A percentile compares a stretch with the other conserved stretches of the same genome.
phyloP scores from a whole-genome alignment of 148 eudicot species.

The Tetragonia tetragonoides region DNA sequence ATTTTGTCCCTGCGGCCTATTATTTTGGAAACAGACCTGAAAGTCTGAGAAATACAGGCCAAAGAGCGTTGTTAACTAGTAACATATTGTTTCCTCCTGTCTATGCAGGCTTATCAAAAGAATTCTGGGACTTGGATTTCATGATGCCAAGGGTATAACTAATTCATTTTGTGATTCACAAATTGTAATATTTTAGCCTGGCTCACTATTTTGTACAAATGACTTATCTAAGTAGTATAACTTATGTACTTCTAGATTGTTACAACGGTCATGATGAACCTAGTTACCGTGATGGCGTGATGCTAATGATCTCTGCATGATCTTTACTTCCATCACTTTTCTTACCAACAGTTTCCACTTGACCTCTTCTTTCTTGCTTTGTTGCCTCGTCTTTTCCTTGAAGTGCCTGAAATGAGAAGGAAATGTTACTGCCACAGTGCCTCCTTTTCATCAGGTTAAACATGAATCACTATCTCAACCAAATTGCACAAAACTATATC shows the following conservation, averaged over 20 bases:
- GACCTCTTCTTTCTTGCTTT: constrained; percentile 66
- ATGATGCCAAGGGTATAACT: not conserved
- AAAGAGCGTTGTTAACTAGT: too few species aligned
- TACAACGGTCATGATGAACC: constrained; percentile 6
- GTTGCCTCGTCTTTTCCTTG: constrained; percentile 57
- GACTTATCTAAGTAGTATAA: too few species aligned
- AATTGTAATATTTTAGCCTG: not conserved
- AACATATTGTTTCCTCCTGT: not conserved
- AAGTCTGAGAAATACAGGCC: not conserved
- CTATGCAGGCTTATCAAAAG: not conserved
- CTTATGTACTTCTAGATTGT: not conserved
- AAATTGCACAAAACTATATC: not conserved
- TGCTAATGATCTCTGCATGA: constrained; percentile 27
- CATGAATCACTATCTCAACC: not conserved
- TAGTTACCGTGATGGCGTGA: constrained; percentile 27
- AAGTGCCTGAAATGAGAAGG: constrained; percentile 32
- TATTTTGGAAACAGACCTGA: not conserved
- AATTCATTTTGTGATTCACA: not conserved
- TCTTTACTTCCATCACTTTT: constrained; percentile 68
- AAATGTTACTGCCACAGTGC: not conserved
- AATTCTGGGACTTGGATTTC: not conserved
- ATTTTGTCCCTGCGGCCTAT: not conserved
- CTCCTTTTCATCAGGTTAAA: not conserved
- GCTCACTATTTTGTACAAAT: not conserved
- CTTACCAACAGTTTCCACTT: constrained; percentile 68